A percentile compares a stretch with the other conserved stretches of the same genome.
These are phyloP conservation scores for Entomortierella beljakovae DNA, from an alignment of 192 early-diverging fungal genomes.

Conservation along the genomic window DNA sequence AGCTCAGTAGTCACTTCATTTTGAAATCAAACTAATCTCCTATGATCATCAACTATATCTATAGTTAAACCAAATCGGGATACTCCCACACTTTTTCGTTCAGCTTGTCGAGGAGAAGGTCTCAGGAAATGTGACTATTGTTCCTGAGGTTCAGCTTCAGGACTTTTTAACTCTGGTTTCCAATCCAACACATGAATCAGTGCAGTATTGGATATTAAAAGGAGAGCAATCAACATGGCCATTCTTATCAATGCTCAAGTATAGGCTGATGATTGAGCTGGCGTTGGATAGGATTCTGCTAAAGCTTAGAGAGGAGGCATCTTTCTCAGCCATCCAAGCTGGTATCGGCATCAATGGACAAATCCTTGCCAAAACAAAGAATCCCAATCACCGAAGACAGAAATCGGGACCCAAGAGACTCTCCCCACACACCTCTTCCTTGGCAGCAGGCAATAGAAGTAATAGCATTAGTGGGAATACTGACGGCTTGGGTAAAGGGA, in stretches of 20 bases:
- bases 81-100: slow-evolving; percentile 68
- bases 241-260: slow-evolving; percentile 71
- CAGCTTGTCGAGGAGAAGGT: slow-evolving; percentile 72
- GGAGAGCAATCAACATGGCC: slow-evolving; percentile 89
- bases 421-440: slow-evolving; percentile 12
- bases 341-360: slow-evolving; percentile 34
- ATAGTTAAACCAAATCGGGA: slow-evolving; percentile 68
- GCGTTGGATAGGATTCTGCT: slow-evolving; percentile 67
- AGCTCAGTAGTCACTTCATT: not conserved
- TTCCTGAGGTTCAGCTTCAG: slow-evolving; percentile 66
- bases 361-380: slow-evolving; percentile 1
- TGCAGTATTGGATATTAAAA: slow-evolving; percentile 80
- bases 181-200: slow-evolving; percentile 71
- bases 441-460: slow-evolving; percentile 27
- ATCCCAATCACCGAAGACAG: slow-evolving; percentile 36
- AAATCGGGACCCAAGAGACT: slow-evolving; percentile 47
- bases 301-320: slow-evolving; percentile 31
- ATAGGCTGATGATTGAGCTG: slow-evolving; percentile 77
- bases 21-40: not conserved
- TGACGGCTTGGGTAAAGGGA: not conserved
- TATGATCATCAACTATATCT: not conserved
- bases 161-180: slow-evolving; percentile 76
- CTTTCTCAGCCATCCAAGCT: slow-evolving; percentile 25
- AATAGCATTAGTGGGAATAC: slow-evolving; percentile 18
- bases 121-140: slow-evolving; percentile 78